These are phyloP conservation scores for Talaromyces amestolkiae DNA, from an alignment of 2,329 filamentous ascomycete genomes.

Conservation along the genomic window DNA sequence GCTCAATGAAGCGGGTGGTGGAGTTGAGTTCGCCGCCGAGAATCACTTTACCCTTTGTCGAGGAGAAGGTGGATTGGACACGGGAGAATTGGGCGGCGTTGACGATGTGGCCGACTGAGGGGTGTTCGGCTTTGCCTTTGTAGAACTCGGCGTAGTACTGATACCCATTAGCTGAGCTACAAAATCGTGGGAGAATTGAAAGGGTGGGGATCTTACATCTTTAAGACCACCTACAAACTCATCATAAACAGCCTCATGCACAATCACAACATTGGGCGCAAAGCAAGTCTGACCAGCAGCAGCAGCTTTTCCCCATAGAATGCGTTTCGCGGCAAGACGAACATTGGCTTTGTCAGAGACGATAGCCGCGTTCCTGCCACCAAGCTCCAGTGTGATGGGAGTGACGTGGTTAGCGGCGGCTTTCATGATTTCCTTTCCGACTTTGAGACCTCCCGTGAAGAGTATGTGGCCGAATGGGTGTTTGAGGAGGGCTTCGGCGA, in stretches of 20 bases:
- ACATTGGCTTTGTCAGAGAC: slow-evolving; percentile 14
- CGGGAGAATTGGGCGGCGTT: slow-evolving; percentile 5
- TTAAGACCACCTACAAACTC: not conserved
- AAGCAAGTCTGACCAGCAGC: slow-evolving; percentile 15
- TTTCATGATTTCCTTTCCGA: slow-evolving; percentile 14
- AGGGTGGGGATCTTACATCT: not conserved
- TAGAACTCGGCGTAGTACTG: slow-evolving; percentile 9
- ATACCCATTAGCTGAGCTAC: not conserved
- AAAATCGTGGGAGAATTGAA: not conserved
- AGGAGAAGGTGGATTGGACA: slow-evolving; percentile 1
- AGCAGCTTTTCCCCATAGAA: slow-evolving; percentile 7
- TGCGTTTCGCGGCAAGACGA: slow-evolving; percentile 11
- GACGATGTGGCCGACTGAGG: slow-evolving; percentile 8
- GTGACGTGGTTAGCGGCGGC: slow-evolving; percentile 2
- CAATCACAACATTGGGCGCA: slow-evolving; percentile 17
- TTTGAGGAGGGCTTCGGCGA: slow-evolving; percentile 3
- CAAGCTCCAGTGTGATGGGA: slow-evolving; percentile 10
- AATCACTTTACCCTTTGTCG: not conserved
- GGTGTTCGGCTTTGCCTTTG: not conserved
- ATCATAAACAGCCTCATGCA: slow-evolving; percentile 12
- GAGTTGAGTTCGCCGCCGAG: not conserved
- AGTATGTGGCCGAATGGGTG: slow-evolving; percentile 13
- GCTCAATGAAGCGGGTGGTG: not conserved
- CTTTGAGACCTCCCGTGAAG: slow-evolving; percentile 9
- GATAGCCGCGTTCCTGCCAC: slow-evolving; percentile 11